Evolutionary conservation across 164 flowering plant genomes (phyloP), one percentile per base, ranked within the genome.

Genomic region (Magnolia changhungtana): DNA sequence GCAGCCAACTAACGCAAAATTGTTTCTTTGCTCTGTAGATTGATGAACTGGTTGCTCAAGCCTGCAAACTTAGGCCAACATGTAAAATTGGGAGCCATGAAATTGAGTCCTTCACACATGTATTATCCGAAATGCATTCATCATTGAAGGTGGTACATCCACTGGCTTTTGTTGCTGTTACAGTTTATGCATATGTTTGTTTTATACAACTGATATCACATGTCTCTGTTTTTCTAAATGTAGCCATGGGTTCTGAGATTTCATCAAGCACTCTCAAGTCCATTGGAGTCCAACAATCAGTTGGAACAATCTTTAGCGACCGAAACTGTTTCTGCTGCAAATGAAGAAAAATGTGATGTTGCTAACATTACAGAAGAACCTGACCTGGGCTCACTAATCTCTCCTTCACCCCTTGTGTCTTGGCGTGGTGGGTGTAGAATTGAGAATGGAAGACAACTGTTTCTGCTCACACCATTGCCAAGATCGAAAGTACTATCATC

Each of bases 401-500:
- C 99, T 76, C 97, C 98, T 61, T 96, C 99, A 1, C 99, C 99
- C 21, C 95, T 96, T 20, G 99, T 96, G 16, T 91, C 98, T 29
- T 96, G 99, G 99, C 91, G 89, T 72, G 91, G 88, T 77, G 86
- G 80, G 52, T 84, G 88, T 77, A 81, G 84, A 27, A 77, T 84
- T 63, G 92, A 92, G 66, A 86, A 84, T 75, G 91, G 94, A 50
- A 89, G 88, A 76, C 95, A 91, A 74, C 78, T 94, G 64, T 96
- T 96, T 83, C 65, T 91, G 76, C 91, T 96, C 29, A 94, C 99
- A 10, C 98, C 99, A 72, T 77, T 96, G 81, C 92, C 97, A 19
- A 84, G 74, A 58, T 80, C 90, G 68, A 90, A 80, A 75, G 70
- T 82, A 37, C 29, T 85, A 14, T 83, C 89, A 9, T 83, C 91